Evolutionary conservation across 768 basidiomycete species (phyloP).

Genomic region (Cystobasidium ongulense): DNA sequence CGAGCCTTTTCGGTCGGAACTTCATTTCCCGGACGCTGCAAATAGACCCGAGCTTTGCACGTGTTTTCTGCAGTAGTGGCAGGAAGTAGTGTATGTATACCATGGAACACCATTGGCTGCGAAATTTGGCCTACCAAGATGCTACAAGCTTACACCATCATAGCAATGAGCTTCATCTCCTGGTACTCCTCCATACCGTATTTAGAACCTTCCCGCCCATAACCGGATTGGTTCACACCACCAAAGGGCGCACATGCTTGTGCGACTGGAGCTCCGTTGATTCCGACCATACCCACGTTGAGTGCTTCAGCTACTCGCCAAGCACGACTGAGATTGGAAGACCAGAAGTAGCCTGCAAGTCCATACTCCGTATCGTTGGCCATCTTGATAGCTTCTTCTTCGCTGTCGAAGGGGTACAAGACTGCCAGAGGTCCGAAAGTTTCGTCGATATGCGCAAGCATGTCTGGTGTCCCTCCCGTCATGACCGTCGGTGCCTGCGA

Average conservation of each 20-base stretch:
- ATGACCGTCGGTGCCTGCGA: conserved; percentile 87
- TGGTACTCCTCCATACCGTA: conserved; percentile 77
- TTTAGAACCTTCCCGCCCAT: conserved; percentile 71
- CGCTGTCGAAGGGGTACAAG: conserved; percentile 79
- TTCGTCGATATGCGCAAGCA: conserved; percentile 66
- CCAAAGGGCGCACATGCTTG: conserved; percentile 60
- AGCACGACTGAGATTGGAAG: background rate
- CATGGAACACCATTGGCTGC: too few relatives aligned
- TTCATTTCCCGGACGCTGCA: background rate
- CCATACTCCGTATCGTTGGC: conserved; percentile 82
- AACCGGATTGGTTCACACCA: conserved; percentile 60
- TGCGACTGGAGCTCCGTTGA: conserved; percentile 3
- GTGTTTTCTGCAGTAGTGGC: too few relatives aligned
- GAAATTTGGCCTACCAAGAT: too few relatives aligned
- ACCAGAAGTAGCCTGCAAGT: conserved; percentile 61
- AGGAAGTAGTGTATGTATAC: too few relatives aligned
- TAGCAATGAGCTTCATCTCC: conserved; percentile 34
- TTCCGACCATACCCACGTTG: conserved; percentile 66
- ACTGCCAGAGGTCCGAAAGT: conserved; percentile 86
- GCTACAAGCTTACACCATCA: conserved; percentile 9
- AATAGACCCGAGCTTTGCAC: too few relatives aligned
- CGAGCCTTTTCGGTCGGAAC: background rate
- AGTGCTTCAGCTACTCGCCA: conserved; percentile 12
- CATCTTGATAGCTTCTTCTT: conserved; percentile 78
- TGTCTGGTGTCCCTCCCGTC: conserved; percentile 62